Conservation (phyloP, 1,139 yeast species). For the Candida glucosophila region DNA sequence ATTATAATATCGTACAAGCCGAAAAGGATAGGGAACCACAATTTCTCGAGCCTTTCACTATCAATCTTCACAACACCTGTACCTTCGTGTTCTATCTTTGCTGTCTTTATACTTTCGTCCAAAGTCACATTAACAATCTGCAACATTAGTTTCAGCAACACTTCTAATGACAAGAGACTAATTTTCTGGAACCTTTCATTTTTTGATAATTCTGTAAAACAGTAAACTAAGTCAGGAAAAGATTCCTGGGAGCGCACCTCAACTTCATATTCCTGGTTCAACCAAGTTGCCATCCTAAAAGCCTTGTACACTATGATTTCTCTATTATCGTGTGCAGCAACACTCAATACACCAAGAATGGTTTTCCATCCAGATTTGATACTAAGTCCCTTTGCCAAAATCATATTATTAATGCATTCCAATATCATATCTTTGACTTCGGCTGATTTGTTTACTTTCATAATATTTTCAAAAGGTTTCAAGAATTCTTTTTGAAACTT, state of each 20-base stretch:
- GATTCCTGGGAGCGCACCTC: slow-evolving; percentile 68
- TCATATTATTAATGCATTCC: slow-evolving; percentile 84
- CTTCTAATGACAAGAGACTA: slow-evolving; percentile 72
- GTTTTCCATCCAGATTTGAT: slow-evolving; percentile 96
- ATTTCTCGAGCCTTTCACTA: slow-evolving; percentile 34
- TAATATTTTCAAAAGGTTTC: slow-evolving; percentile 80
- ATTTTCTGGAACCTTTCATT: slow-evolving; percentile 75
- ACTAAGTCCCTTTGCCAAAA: slow-evolving; percentile 61
- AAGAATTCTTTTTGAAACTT: slow-evolving; percentile 92
- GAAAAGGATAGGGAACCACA: slow-evolving; percentile 77
- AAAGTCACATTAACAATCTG: slow-evolving; percentile 42
- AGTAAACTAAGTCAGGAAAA: slow-evolving; percentile 63
- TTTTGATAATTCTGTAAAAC: slow-evolving; percentile 76
- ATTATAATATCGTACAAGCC: slow-evolving; percentile 84
- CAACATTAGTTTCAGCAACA: slow-evolving; percentile 57
- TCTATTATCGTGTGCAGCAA: slow-evolving; percentile 48
- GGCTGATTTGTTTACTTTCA: slow-evolving; percentile 54
- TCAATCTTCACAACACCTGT: slow-evolving; percentile 7
- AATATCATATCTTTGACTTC: slow-evolving; percentile 85
- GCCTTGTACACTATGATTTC: slow-evolving; percentile 58
- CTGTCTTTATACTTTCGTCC: slow-evolving; percentile 7
- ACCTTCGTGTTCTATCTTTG: slow-evolving; percentile 7
- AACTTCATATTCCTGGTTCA: slow-evolving; percentile 54
- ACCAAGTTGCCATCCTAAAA: slow-evolving; percentile 53
- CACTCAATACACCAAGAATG: slow-evolving; percentile 67